Evolutionary conservation across 352 stramenopile genomes (phyloP).

Genomic region (Phytopythium cucurbitacearum): DNA sequence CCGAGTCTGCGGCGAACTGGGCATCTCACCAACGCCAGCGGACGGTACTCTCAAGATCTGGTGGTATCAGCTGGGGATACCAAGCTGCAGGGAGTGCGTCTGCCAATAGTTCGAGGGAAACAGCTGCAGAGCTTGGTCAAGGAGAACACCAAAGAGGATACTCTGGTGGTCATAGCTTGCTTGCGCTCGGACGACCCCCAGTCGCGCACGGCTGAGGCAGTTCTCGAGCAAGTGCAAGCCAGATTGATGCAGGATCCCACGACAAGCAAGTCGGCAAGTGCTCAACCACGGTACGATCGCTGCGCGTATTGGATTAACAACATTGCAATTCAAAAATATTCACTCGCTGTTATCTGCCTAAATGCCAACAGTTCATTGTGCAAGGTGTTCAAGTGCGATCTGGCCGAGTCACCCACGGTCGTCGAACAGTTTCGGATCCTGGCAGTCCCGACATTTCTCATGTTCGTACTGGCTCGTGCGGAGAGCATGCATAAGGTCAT

Average conservation of each 20-base stretch:
- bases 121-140: constrained; percentile 52
- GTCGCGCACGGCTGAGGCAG: constrained; percentile 41
- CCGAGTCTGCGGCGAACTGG: constrained; percentile 52
- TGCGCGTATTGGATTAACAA: constrained; percentile 1
- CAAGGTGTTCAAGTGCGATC: constrained; percentile 66
- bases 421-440: constrained; percentile 64
- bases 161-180: constrained; percentile 68
- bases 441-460: constrained; percentile 68
- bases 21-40: constrained; percentile 63
- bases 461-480: constrained; percentile 24
- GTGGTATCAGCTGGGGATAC: constrained; percentile 30
- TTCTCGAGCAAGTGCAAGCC: constrained; percentile 55
- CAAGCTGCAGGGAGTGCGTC: constrained; percentile 24
- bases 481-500: neutral
- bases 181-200: constrained; percentile 59
- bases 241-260: constrained; percentile 17
- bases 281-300: constrained; percentile 2
- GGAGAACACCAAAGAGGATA: constrained; percentile 24
- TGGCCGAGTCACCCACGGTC: constrained; percentile 52
- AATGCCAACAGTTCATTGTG: constrained; percentile 25
- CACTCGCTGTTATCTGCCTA: too few species aligned
- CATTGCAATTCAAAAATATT: neutral
- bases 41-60: constrained; percentile 69
- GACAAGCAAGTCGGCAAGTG: neutral
- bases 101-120: constrained; percentile 31